A percentile compares a stretch with the other conserved stretches of the same genome.
Conservation (phyloP, 176 grass and related monocot genomes). For the Oryza coarctata region DNA sequence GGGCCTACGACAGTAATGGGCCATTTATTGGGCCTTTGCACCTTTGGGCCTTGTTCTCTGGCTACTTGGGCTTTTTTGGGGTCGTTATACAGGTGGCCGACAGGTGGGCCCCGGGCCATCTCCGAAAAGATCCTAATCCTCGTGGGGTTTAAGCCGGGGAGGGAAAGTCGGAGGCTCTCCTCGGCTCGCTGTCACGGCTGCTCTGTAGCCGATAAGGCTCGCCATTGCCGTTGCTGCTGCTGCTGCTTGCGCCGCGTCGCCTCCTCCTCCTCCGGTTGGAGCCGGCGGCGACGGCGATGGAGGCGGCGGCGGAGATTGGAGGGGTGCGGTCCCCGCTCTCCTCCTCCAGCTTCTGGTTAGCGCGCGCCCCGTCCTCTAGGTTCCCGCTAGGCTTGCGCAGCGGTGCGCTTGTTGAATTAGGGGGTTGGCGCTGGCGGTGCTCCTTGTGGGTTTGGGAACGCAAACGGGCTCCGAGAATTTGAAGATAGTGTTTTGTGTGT, state of each 20-base stretch:
- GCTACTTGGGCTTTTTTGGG: no score
- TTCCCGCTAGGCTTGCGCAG: not conserved
- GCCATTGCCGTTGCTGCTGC: not conserved
- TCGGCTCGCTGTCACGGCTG: not conserved
- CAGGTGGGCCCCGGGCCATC: not conserved
- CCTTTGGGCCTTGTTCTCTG: no score
- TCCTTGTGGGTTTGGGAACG: not conserved
- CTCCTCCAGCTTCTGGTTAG: conserved; percentile 69
- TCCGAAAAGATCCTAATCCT: not conserved
- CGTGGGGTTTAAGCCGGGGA: conserved; percentile 39
- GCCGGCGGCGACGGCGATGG: conserved; percentile 29
- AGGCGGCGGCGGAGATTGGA: conserved; percentile 43
- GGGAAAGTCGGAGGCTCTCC: conserved; percentile 7
- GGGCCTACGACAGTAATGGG: no score
- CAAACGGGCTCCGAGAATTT: no score
- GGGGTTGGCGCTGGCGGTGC: not conserved
- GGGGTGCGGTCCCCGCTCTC: conserved; percentile 56
- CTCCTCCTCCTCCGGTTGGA: not conserved
- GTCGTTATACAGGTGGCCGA: no score
- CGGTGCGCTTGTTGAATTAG: not conserved
- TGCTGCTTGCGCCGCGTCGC: not conserved
- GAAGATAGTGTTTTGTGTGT: no score
- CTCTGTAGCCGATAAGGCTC: conserved; percentile 49
- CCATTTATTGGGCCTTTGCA: no score
- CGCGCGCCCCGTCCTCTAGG: not conserved